phyloP scores from a whole-genome alignment of 2,329 filamentous ascomycete genomes.

The Ophiocordyceps camponoti-floridani region DNA sequence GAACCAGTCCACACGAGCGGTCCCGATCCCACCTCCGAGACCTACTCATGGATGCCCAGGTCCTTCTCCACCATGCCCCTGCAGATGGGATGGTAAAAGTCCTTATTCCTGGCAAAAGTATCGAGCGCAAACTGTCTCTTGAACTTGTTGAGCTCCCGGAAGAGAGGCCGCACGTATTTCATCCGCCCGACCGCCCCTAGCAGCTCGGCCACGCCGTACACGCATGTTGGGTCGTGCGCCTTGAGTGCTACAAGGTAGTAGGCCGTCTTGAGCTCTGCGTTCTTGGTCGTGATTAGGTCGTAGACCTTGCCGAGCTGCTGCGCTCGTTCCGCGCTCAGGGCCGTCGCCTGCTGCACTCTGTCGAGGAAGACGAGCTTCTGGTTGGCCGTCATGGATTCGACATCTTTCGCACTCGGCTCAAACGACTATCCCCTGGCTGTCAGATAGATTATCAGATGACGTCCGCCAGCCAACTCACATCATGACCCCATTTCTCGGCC shows the following conservation, averaged over 20 bases:
- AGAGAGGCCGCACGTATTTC: constrained; percentile 91
- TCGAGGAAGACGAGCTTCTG: constrained; percentile 88
- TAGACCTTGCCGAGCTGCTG: constrained; percentile 61
- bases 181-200: constrained; percentile 76
- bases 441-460: not conserved
- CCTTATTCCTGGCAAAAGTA: constrained; percentile 73
- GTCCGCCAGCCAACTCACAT: constrained; percentile 16
- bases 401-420: constrained; percentile 48
- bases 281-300: constrained; percentile 53
- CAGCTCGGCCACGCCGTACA: constrained; percentile 53
- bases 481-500: constrained; percentile 61
- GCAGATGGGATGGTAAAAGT: constrained; percentile 95
- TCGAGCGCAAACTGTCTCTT: constrained; percentile 57
- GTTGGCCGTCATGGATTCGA: constrained; percentile 61
- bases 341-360: constrained; percentile 44
- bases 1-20: not conserved
- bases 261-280: constrained; percentile 69
- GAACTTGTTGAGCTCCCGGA: constrained; percentile 54
- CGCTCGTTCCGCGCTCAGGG: constrained; percentile 47
- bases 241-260: constrained; percentile 68
- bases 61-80: constrained; percentile 75
- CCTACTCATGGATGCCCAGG: constrained; percentile 23
- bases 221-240: constrained; percentile 50
- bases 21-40: not conserved
- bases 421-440: constrained; percentile 26